Base-by-base conservation (phyloP, 352 stramenopile genomes). In the Globisporangium spiculum region DNA sequence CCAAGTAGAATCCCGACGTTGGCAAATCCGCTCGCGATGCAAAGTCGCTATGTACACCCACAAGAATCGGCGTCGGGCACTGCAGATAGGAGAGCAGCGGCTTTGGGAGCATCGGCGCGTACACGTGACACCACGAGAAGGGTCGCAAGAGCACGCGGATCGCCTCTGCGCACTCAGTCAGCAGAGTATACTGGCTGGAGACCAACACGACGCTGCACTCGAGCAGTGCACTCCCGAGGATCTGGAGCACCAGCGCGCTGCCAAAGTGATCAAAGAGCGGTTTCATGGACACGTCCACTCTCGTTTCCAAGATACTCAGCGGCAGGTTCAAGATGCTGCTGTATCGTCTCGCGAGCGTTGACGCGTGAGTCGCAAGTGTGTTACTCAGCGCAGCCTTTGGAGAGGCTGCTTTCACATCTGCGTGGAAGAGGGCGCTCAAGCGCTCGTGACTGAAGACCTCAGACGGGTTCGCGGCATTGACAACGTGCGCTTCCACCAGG, bases 91-190 rank as follows among this genome's bases (percentile, higher is more conserved):
- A 94, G 4, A 96, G 77, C 52, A 97, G 72, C 44, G 84, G 71
- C 71, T 93, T 88, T 4, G 91, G 90, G 5, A 97, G 73, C 62
- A 96, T 84, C 2, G 90, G 89, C 18, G 91, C 83, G 70, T 97
- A 97, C 59, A 96, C 89, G 64, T 97, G 91, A 65, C 87, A 94
- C 91, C 91, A 97, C 55, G 89, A 84, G 63, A 97, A 93, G 16
- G 91, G 91, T 27, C 91, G 88, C 30, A 97, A 73, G 41, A 97
- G 78, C 50, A 86, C 88, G 32, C 92, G 88, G 52, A 97, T 83
- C 6, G 88, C 87, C 60, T 97, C 91, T 0, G 89, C 88, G 22
- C 90, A 93, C 34, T 84, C 81, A 8, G 88, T 91, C 52, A 97
- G 69, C 24, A 96, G 68, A 26, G 91, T 89, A 53, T 95, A 92